Conservation (phyloP, 768 basidiomycete genomes). For the Holtermanniella nyarrowii region DNA sequence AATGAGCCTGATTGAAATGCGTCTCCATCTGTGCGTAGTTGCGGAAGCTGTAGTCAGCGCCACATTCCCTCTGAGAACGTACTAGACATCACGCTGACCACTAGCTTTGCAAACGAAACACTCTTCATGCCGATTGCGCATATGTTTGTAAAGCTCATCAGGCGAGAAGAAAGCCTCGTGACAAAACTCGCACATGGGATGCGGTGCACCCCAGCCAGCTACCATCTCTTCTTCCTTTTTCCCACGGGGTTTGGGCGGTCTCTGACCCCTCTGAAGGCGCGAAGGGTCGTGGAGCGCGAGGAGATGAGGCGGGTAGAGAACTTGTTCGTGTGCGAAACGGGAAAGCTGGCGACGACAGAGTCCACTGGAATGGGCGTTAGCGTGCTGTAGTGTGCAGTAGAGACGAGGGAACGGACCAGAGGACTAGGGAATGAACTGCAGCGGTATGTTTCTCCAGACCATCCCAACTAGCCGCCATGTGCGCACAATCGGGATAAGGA, state of each 20-base stretch:
- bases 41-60: slow-evolving; percentile 51
- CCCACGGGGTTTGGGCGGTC: slow-evolving; percentile 26
- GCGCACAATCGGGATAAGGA: slow-evolving; percentile 71
- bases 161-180: slow-evolving; percentile 86
- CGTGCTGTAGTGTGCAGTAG: background rate
- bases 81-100: slow-evolving; percentile 77
- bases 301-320: slow-evolving; percentile 59
- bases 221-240: slow-evolving; percentile 36
- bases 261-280: slow-evolving; percentile 41
- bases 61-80: slow-evolving; percentile 38
- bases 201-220: slow-evolving; percentile 35
- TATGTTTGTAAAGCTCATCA: slow-evolving; percentile 86
- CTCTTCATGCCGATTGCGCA: slow-evolving; percentile 89
- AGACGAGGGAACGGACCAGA: slow-evolving; percentile 60
- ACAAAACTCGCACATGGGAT: slow-evolving; percentile 56
- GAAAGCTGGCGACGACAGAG: slow-evolving; percentile 83
- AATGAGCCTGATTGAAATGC: slow-evolving; percentile 50
- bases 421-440: slow-evolving; percentile 58
- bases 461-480: slow-evolving; percentile 76
- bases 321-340: slow-evolving; percentile 91
- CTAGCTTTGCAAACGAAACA: slow-evolving; percentile 87
- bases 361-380: slow-evolving; percentile 50
- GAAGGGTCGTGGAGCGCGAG: slow-evolving; percentile 70
- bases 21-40: slow-evolving; percentile 62
- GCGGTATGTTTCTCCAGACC: slow-evolving; percentile 78